These are phyloP conservation scores for Leccinum subfulvum DNA, from an alignment of 1,284 basidiomycete species.

Conservation along the genomic window DNA sequence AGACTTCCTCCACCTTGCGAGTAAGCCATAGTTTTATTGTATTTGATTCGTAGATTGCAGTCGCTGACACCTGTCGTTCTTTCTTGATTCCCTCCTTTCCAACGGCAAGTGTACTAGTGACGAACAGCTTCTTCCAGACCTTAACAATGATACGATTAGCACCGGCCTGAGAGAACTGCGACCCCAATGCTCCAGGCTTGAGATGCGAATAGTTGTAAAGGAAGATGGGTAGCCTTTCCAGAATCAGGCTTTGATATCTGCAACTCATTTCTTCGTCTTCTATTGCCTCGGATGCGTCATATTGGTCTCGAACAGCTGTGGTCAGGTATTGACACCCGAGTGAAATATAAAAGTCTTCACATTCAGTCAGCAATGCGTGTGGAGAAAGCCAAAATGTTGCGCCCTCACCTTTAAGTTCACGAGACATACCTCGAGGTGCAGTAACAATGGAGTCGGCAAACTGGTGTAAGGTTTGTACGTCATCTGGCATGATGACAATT, in stretches of 20 bases:
- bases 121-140: not conserved
- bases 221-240: conserved; percentile 2
- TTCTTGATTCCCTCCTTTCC: too few relatives aligned
- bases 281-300: not conserved
- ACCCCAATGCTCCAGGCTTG: not conserved
- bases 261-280: not conserved
- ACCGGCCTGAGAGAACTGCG: not conserved
- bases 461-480: conserved; percentile 4
- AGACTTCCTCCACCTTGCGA: not conserved
- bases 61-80: too few relatives aligned
- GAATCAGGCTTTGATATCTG: not conserved
- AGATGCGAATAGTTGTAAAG: conserved; percentile 1
- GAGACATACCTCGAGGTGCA: not conserved
- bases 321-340: conserved; percentile 4
- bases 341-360: conserved; percentile 1
- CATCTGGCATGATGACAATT: conserved; percentile 11
- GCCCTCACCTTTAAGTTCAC: conserved; percentile 12
- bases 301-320: not conserved
- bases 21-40: too few relatives aligned
- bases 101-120: too few relatives aligned
- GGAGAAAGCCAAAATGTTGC: not conserved
- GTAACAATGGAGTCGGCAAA: conserved; percentile 9
- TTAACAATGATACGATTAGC: not conserved
- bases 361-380: not conserved
- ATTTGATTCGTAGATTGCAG: too few relatives aligned